These are phyloP conservation scores for Zizania palustris DNA, from an alignment of 202 grass and related monocot species.

Conservation along the genomic window DNA sequence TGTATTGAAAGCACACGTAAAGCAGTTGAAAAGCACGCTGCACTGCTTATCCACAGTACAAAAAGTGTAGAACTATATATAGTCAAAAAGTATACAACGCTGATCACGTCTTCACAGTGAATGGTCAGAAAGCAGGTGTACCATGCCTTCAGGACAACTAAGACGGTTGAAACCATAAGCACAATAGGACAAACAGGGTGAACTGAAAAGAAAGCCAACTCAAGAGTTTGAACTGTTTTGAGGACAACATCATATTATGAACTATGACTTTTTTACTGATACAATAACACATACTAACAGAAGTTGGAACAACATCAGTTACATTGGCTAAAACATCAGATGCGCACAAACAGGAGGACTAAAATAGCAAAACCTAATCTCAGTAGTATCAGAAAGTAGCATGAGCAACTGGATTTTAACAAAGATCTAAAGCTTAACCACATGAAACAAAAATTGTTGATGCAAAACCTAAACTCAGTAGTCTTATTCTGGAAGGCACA, in stretches of 20 bases:
- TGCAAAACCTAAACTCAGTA: no score
- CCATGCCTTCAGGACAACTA: no score
- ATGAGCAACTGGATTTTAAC: constrained; percentile 1
- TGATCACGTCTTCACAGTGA: no score
- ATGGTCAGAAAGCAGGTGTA: no score
- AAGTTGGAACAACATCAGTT: background rate
- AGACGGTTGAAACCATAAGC: no score
- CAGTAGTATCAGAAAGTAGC: background rate
- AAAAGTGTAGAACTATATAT: no score
- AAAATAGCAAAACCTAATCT: background rate
- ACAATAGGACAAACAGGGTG: no score
- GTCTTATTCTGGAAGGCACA: constrained; percentile 61
- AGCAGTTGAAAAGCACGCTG: no score
- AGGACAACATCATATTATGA: constrained; percentile 16
- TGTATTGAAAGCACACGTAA: no score
- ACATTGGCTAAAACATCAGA: background rate
- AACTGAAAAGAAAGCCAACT: background rate
- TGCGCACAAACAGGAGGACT: constrained; percentile 1
- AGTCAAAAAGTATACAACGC: no score
- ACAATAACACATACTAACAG: background rate
- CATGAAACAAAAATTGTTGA: no score
- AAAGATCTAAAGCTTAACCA: constrained; percentile 73
- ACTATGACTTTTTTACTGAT: constrained; percentile 2
- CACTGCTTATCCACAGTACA: no score
- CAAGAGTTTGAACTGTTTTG: constrained; percentile 2